phyloP scores from a whole-genome alignment of 2,329 filamentous ascomycete genomes.

The Aspergillus bombycis region DNA sequence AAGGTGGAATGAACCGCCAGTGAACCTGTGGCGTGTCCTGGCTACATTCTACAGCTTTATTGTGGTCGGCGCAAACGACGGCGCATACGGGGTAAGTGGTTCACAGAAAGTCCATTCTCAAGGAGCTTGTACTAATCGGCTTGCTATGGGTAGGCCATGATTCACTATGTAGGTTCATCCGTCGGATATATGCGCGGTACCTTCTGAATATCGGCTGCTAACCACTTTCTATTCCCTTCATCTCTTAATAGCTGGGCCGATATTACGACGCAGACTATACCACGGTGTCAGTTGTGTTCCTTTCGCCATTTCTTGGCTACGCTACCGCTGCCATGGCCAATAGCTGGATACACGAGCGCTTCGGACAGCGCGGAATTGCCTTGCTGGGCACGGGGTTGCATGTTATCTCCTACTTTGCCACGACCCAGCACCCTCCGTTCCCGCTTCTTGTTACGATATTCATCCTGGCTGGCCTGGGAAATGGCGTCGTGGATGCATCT shows the following conservation, averaged over 20 bases:
- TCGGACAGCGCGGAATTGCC: constrained; percentile 73
- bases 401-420: constrained; percentile 43
- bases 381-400: constrained; percentile 57
- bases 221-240: background rate
- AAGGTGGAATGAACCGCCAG: constrained; percentile 19
- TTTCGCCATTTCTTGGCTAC: constrained; percentile 54
- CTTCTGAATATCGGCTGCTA: background rate
- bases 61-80: constrained; percentile 60
- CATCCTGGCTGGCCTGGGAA: constrained; percentile 70
- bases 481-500: constrained; percentile 62
- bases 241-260: constrained; percentile 42
- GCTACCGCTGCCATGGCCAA: constrained; percentile 49
- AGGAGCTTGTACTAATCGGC: constrained; percentile 7
- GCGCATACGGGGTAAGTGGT: constrained; percentile 53
- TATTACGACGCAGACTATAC: constrained; percentile 50
- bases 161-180: constrained; percentile 47
- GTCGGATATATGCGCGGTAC: background rate
- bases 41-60: constrained; percentile 60
- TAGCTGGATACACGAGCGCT: constrained; percentile 44
- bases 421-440: constrained; percentile 70
- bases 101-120: background rate
- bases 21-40: constrained; percentile 50
- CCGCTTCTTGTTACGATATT: constrained; percentile 67
- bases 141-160: constrained; percentile 40
- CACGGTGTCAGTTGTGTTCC: constrained; percentile 50